phyloP scores from a whole-genome alignment of 2,329 filamentous ascomycete species.

The Colletotrichum sp. region DNA sequence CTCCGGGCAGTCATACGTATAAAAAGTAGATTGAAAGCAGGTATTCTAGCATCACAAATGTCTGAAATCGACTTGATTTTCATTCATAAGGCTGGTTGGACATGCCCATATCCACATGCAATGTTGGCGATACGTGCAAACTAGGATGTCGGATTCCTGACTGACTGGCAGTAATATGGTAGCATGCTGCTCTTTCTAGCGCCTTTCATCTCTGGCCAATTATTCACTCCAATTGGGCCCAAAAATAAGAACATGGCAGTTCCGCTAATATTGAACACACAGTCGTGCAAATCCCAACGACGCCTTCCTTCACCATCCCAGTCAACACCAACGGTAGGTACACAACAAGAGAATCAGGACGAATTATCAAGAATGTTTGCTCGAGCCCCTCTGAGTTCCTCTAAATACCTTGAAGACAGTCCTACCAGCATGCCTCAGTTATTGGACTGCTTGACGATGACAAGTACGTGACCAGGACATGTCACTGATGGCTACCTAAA shows the following conservation, averaged over 20 bases:
- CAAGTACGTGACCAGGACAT: not conserved
- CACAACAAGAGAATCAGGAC: not conserved
- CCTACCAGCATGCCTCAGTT: not conserved
- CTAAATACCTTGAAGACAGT: not conserved
- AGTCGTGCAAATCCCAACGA: not conserved
- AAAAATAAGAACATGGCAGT: not conserved
- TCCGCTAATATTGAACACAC: not conserved
- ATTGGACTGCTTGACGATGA: not conserved
- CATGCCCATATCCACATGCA: not conserved
- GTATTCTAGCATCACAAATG: not conserved
- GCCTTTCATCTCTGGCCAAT: not conserved
- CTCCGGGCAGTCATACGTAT: not conserved
- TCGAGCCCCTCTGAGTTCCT: not conserved
- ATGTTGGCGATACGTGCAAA: not conserved
- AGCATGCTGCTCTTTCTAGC: not conserved
- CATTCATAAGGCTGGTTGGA: not conserved
- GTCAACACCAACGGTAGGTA: not conserved
- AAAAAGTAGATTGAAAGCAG: not conserved
- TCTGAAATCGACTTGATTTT: accelerated
- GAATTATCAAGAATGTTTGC: not conserved
- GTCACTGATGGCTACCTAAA: not conserved
- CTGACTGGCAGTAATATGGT: not conserved
- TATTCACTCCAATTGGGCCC: not conserved
- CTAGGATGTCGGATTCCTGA: not conserved
- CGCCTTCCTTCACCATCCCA: not conserved